Conservation (phyloP, 441 rosid genomes). For the Jatropha multifida region DNA sequence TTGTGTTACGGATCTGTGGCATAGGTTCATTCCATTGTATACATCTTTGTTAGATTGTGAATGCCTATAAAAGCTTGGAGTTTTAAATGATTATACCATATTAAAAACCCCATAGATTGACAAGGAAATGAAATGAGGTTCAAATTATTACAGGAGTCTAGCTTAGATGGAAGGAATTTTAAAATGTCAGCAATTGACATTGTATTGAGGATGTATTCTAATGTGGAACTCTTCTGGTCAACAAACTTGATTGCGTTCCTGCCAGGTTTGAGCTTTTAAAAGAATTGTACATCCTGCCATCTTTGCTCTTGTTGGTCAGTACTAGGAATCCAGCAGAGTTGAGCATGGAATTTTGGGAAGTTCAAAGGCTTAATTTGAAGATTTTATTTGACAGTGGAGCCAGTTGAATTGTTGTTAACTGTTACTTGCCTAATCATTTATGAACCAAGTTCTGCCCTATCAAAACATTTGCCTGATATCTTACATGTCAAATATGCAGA, state of each 20-base stretch:
- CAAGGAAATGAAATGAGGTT: not conserved
- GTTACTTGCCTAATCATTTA: not conserved
- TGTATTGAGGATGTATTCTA: not conserved
- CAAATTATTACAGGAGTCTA: not conserved
- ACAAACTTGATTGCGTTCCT: not conserved
- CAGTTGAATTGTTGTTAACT: not conserved
- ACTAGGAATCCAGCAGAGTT: not conserved
- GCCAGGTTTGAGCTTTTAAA: not conserved
- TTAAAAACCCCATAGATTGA: not conserved
- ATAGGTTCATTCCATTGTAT: not conserved
- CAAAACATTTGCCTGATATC: slow-evolving; percentile 12
- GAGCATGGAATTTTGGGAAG: not conserved
- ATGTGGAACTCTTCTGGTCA: not conserved
- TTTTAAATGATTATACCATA: not conserved
- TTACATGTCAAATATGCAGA: slow-evolving; percentile 43
- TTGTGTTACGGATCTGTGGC: not conserved
- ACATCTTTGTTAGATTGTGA: not conserved
- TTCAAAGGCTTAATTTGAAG: not conserved
- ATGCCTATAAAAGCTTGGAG: not conserved
- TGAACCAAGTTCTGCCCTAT: not conserved
- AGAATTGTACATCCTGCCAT: not conserved
- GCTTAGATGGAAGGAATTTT: not conserved
- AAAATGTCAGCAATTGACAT: not conserved
- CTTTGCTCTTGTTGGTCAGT: not conserved
- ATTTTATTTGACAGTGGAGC: not conserved